Conservation (phyloP, 805 yeast species). For the Ogataea ramenticola region DNA sequence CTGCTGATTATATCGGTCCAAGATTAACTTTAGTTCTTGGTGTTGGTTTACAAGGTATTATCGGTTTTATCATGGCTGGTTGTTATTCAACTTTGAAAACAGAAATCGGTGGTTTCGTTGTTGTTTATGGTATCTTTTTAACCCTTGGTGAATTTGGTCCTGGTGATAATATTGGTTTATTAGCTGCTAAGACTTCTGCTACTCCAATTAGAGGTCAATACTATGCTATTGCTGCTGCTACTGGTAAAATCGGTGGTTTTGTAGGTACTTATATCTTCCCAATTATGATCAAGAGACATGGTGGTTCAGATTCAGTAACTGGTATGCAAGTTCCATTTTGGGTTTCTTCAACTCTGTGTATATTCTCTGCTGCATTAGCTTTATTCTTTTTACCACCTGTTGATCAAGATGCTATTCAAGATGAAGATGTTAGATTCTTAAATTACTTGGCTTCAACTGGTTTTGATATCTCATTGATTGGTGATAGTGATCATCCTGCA, state of each 20-base stretch:
- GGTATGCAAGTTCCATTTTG: slow-evolving; percentile 78
- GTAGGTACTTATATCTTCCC: slow-evolving; percentile 89
- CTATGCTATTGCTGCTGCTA: slow-evolving; percentile 86
- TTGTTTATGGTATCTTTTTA: slow-evolving; percentile 81
- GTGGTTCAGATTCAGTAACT: slow-evolving; percentile 40
- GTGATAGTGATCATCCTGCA: slow-evolving; percentile 17
- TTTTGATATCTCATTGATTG: slow-evolving; percentile 60
- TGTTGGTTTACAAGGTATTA: slow-evolving; percentile 60
- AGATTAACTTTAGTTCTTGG: slow-evolving; percentile 70
- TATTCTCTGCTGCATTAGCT: slow-evolving; percentile 63
- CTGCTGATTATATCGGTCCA: slow-evolving; percentile 90
- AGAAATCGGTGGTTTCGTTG: slow-evolving; percentile 72
- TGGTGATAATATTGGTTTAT: slow-evolving; percentile 84
- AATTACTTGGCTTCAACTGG: slow-evolving; percentile 62
- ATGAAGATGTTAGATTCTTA: slow-evolving; percentile 69
- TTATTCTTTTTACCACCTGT: slow-evolving; percentile 71
- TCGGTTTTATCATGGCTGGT: slow-evolving; percentile 84
- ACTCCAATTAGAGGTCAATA: slow-evolving; percentile 87
- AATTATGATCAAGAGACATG: slow-evolving; percentile 53
- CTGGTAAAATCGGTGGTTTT: slow-evolving; percentile 90
- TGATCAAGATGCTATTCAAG: slow-evolving; percentile 73
- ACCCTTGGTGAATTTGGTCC: slow-evolving; percentile 92
- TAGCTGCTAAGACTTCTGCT: slow-evolving; percentile 81
- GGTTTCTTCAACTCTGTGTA: slow-evolving; percentile 70
- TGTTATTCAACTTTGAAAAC: slow-evolving; percentile 45